Base-by-base conservation (phyloP, 768 basidiomycete genomes). In the Boletus coccyginus region DNA sequence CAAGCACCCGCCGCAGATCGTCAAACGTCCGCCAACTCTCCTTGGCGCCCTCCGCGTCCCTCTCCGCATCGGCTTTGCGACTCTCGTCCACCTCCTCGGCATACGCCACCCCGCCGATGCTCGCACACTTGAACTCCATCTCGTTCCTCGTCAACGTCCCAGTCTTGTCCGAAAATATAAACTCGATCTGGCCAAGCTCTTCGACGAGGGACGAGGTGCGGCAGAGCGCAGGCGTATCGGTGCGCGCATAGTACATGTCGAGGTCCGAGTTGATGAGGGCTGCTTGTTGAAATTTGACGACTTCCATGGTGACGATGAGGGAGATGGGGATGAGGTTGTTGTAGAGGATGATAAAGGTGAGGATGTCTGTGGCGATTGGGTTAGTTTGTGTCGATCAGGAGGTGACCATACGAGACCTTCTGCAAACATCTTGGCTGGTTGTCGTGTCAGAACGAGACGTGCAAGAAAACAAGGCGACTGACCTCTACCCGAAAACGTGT, bases 281-380 rank as follows among this genome's bases (percentile, higher is more conserved):
- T 2, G 97, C 95, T 75, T 98, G 97, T 70, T 97, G 94, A 67
- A 89, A 98, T 71, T 98, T 98, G 76, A 99, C 97, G 35, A 98
- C 90, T 77, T 99, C 97, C 90, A 98, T 98, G 5, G 97, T 98
- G 63, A 99, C 97, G 65, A 98, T 96, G 63, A 99, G 86, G 53
- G 96, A 98, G 66, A 99, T 99, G 5, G 96, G 96, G 58, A 99
- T 98, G 63, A 99, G 81, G 76, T 98, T 99, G 78, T 98, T 98
- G 80, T 98, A 98, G 40, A 98, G 81, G 72, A 99, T 96, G 73
- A 98, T 92, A 77, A 98, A 99, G 11, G 97, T 98, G 39, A 99
- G 81, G 55, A 98, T 93, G 71, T 99, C 96, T 92, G 63, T 55
- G 2, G 12, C 8, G 57, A 57, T 59, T 46, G 50, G 54, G 52